Evolutionary conservation across 805 yeast species (phyloP), one percentile per base, ranked within the genome.

Genomic region (Yarrowia sp.): DNA sequence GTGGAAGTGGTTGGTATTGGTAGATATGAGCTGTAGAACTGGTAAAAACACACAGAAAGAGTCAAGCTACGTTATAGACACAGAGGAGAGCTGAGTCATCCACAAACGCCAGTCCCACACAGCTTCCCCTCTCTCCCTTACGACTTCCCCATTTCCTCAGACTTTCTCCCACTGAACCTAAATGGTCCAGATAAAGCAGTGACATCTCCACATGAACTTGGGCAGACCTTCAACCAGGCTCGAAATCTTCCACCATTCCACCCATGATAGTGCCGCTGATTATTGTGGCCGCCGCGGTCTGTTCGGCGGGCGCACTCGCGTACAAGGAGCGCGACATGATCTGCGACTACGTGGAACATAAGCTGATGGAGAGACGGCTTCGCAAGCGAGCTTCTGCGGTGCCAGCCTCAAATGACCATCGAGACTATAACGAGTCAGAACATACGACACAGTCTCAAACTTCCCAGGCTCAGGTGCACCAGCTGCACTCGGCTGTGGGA

Each of bases 231-330:
- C 11, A 16, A 16, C 14, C 52, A 59, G 46, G 65, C 52, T 32
- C 19, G 52, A 26, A 26, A 11, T 15, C 63, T 12, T 3, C 16
- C 26, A 43, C 26, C 12, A 59, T 45, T 59, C 46, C 52, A 12
- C 48, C 52, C 52, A 59, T 59, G 65, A 59, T 59, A 59, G 65
- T 63, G 46, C 67, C 67, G 26, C 16, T 63, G 22, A 63, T 63
- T 35, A 63, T 63, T 40, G 67, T 36, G 45, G 67, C 67, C 32
- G 67, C 67, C 32, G 67, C 67, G 4, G 26, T 63, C 5, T 63
- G 67, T 19, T 63, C 67, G 67, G 67, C 67, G 36, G 67, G 67
- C 40, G 67, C 67, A 7, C 55, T 63, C 3, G 67, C 67, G 32
- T 63, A 48, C 56, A 48, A 49, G 40, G 67, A 63, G 56, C 55